Conservation (phyloP, 345 rosid genomes). For the Lumnitzera littorea region DNA sequence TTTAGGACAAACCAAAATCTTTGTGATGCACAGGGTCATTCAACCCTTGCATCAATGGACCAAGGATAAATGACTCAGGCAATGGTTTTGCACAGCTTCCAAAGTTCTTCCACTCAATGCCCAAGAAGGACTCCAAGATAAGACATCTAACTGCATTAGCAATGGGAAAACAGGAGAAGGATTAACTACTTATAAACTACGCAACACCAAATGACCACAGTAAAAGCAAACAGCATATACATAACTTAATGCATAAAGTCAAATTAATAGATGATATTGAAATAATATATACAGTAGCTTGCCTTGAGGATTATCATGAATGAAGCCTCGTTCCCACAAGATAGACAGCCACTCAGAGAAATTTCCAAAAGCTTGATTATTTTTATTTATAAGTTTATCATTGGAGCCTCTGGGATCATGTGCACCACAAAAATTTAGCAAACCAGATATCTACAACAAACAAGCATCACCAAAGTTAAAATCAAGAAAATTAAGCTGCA, state of each 20-base stretch:
- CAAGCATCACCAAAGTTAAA: constrained; percentile 13
- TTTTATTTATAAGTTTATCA: constrained; percentile 21
- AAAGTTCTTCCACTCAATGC: constrained; percentile 60
- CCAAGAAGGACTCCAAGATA: constrained; percentile 83
- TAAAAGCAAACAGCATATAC: too few relatives aligned
- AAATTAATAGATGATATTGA: constrained; percentile 5
- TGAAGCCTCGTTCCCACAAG: constrained; percentile 79
- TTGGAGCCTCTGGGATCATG: constrained; percentile 34
- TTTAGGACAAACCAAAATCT: constrained; percentile 70
- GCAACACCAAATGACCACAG: too few relatives aligned
- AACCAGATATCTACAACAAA: constrained; percentile 46
- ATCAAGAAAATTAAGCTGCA: background rate
- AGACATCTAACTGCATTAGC: constrained; percentile 80
- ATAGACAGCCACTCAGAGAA: constrained; percentile 71
- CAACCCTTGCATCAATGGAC: constrained; percentile 76
- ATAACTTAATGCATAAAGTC: constrained; percentile 5
- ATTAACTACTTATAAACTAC: background rate
- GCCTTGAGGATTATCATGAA: constrained; percentile 93
- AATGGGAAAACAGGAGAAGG: constrained; percentile 11
- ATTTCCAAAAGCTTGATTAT: constrained; percentile 27
- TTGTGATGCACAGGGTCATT: constrained; percentile 83
- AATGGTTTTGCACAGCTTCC: constrained; percentile 48
- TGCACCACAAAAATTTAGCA: constrained; percentile 57
- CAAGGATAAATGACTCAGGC: constrained; percentile 69
- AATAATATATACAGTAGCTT: constrained; percentile 33